Conservation (phyloP, 805 yeast species). For the Geotrichum ghanense region DNA sequence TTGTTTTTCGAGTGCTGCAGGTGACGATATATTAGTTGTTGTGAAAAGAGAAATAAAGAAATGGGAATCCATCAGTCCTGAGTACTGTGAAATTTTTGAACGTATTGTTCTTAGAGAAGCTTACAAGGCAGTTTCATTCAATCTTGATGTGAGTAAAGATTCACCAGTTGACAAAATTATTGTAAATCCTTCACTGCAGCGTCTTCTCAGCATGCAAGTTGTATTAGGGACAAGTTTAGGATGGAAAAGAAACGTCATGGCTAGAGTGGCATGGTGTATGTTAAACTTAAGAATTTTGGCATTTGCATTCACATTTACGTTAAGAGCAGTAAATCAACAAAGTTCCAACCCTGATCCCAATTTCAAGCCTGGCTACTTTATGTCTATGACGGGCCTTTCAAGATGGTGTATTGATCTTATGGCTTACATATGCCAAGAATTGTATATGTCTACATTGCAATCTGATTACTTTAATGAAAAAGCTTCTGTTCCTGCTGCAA, state of each 20-base stretch:
- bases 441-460: constrained; percentile 18
- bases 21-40: constrained; percentile 59
- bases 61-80: constrained; percentile 15
- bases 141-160: constrained; percentile 58
- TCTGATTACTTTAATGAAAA: constrained; percentile 6
- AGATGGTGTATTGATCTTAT: constrained; percentile 81
- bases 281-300: constrained; percentile 61
- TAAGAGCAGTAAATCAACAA: constrained; percentile 27
- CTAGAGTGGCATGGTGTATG: constrained; percentile 47
- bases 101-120: constrained; percentile 47
- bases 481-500: constrained; percentile 18
- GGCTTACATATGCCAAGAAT: constrained; percentile 62
- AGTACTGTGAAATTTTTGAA: constrained; percentile 24
- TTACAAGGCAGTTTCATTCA: constrained; percentile 65
- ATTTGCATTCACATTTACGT: constrained; percentile 59
- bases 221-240: constrained; percentile 43
- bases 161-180: constrained; percentile 59
- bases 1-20: constrained; percentile 52
- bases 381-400: constrained; percentile 51
- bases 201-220: constrained; percentile 57
- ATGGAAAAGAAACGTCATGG: constrained; percentile 34
- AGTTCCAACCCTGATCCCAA: constrained; percentile 15
- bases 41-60: constrained; percentile 37
- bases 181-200: constrained; percentile 68
- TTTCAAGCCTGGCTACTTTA: constrained; percentile 19